phyloP scores from a whole-genome alignment of 805 yeast species.

The Cyberlindnera americana region DNA sequence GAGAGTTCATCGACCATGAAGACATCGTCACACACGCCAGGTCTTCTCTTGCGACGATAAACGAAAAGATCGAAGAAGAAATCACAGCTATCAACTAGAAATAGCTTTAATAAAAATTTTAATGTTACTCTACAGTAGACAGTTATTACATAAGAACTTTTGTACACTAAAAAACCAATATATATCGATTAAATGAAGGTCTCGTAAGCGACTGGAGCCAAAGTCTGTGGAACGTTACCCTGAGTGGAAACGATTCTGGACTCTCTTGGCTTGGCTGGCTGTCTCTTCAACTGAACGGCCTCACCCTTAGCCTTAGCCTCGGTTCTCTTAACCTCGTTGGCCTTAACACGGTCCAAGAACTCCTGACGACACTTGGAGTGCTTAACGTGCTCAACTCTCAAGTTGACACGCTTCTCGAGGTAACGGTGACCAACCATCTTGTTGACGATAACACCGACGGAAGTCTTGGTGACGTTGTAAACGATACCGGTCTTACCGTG shows the following conservation, averaged over 20 bases:
- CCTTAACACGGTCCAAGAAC: slow-evolving; percentile 97
- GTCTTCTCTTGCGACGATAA: slow-evolving; percentile 6
- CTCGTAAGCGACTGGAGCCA: slow-evolving; percentile 99
- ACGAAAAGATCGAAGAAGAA: slow-evolving; percentile 12
- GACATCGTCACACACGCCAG: slow-evolving; percentile 30
- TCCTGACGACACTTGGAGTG: slow-evolving; percentile 99
- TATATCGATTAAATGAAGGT: slow-evolving; percentile 79
- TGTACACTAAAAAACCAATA: slow-evolving; percentile 26
- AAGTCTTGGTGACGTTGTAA: slow-evolving; percentile 97
- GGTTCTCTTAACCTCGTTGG: slow-evolving; percentile 87
- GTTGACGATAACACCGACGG: slow-evolving; percentile 98
- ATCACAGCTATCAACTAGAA: slow-evolving; percentile 3
- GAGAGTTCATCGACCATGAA: slow-evolving; percentile 28
- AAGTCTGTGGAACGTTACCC: slow-evolving; percentile 88
- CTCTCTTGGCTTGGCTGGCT: slow-evolving; percentile 97
- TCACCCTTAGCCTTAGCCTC: slow-evolving; percentile 96
- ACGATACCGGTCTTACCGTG: slow-evolving; percentile 99
- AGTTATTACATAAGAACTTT: slow-evolving; percentile 15
- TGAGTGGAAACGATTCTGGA: slow-evolving; percentile 80
- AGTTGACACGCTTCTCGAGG: slow-evolving; percentile 97
- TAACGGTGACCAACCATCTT: slow-evolving; percentile 99
- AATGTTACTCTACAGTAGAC: slow-evolving; percentile 1
- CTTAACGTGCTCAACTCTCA: slow-evolving; percentile 98
- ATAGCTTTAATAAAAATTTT: not conserved
- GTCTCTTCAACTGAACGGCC: slow-evolving; percentile 92